These are phyloP conservation scores for Nymphaea colorata DNA, from an alignment of 164 flowering plant species.

Conservation along the genomic window DNA sequence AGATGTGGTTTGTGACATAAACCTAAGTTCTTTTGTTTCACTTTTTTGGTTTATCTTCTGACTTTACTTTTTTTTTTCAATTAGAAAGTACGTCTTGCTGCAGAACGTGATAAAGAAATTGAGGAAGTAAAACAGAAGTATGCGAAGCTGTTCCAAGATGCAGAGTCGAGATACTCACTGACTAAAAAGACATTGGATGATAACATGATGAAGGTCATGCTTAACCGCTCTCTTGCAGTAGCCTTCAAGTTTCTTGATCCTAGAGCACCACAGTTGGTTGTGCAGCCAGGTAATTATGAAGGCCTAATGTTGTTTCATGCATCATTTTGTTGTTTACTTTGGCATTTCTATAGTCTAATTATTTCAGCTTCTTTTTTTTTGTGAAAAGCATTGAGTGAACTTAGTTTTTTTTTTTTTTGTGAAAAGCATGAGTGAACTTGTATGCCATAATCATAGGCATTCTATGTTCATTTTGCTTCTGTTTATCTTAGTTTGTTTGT, in stretches of 20 bases:
- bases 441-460: too few relatives aligned
- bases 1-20: constrained; percentile 32
- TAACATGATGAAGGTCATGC: constrained; percentile 23
- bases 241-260: constrained; percentile 39
- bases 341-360: too few relatives aligned
- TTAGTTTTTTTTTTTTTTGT: too few relatives aligned
- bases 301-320: not conserved
- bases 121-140: constrained; percentile 52
- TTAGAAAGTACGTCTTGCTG: constrained; percentile 43
- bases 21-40: not conserved
- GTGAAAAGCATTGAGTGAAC: too few relatives aligned
- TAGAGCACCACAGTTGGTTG: constrained; percentile 2
- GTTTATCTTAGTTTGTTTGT: too few relatives aligned
- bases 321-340: too few relatives aligned
- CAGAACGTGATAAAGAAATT: constrained; percentile 62
- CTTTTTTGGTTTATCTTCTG: not conserved
- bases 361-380: too few relatives aligned
- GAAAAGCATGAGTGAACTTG: too few relatives aligned
- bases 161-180: constrained; percentile 26
- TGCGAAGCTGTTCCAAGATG: constrained; percentile 28
- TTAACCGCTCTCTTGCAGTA: constrained; percentile 50
- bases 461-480: too few relatives aligned
- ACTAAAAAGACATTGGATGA: constrained; percentile 31
- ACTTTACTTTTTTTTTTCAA: not conserved
- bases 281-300: not conserved